Base-by-base conservation (phyloP, 768 basidiomycete genomes). In the Postia placenta region DNA sequence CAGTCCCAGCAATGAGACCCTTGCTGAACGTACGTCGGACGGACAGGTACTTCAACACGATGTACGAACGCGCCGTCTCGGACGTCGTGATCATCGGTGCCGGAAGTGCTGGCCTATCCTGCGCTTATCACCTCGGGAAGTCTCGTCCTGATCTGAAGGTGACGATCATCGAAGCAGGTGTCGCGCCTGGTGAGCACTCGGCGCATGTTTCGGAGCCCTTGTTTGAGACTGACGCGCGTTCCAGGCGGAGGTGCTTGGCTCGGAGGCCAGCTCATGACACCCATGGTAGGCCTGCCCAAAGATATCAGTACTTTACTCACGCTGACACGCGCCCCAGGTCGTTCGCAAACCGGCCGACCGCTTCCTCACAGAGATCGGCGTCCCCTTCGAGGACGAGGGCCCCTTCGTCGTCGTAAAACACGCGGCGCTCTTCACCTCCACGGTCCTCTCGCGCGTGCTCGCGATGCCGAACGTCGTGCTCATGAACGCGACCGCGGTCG, bases 401-500 rank as follows among this genome's bases (percentile, higher is more conserved):
- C 53, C 74, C 24, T 88, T 81, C 60, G 85, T 87, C 52, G 81
- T 91, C 53, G 86, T 91, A 56, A 86, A 87, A 62, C 87, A 89
- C 56, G 85, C 87, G 1, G 87, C 86, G 0, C 70, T 89, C 52
- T 89, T 89, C 73, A 91, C 87, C 2, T 81, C 85, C 12, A 88
- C 86, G 1, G 64, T 88, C 40, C 70, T 91, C 30, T 82, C 83
- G 49, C 77, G 78, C 41, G 83, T 87, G 47, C 77, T 87, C 51
- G 74, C 81, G 11, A 67, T 82, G 56, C 81, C 81, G 14, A 87
- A 87, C 56, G 82, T 87, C 43, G 78, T 83, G 26, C 65, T 87
- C 66, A 78, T 87, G 73, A 87, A 87, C 66, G 84, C 84, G 22
- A 89, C 86, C 2, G 80, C 85, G 5, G 84, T 85, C n/a, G 86